Evolutionary conservation across 2,329 filamentous ascomycete species (phyloP).

Genomic region (Didymella sp.): DNA sequence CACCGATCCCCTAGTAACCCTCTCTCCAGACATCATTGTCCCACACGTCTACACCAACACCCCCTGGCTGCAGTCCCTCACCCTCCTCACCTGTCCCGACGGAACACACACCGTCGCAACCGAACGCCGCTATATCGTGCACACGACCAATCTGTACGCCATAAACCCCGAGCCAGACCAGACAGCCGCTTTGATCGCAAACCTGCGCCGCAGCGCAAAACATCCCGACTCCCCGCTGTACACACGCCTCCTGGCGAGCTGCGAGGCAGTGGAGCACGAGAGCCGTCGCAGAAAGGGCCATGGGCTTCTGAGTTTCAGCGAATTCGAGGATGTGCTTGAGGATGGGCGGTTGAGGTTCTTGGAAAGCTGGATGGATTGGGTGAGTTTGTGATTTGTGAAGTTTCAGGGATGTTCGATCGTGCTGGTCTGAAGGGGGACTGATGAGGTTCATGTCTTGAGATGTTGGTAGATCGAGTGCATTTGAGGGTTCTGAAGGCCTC

Average conservation of each 20-base stretch:
- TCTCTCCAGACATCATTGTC: conserved; percentile 1
- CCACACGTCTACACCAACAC: conserved; percentile 24
- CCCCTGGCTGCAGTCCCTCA: conserved; percentile 17
- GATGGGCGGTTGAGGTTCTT: conserved; percentile 73
- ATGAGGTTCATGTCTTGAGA: too few relatives aligned
- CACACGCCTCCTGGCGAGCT: conserved; percentile 52
- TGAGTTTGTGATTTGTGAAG: conserved; percentile 45
- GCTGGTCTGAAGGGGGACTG: not conserved
- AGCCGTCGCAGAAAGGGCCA: conserved; percentile 76
- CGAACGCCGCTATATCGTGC: conserved; percentile 4
- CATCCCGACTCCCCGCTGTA: conserved; percentile 30
- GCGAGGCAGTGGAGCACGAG: conserved; percentile 72
- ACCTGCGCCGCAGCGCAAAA: conserved; percentile 31
- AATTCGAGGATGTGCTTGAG: conserved; percentile 79
- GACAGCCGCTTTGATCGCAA: conserved; percentile 7
- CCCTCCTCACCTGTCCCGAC: not conserved
- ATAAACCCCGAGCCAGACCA: conserved; percentile 14
- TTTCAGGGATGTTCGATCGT: not conserved
- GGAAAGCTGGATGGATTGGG: conserved; percentile 88
- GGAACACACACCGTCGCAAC: conserved; percentile 4
- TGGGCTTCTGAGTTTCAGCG: conserved; percentile 76
- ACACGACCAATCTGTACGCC: conserved; percentile 22
- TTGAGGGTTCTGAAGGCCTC: too few relatives aligned
- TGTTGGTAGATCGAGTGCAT: too few relatives aligned
- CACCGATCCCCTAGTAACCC: not conserved